Percentiles rank a stretch among this genome's conserved stretches.
These are phyloP conservation scores for Anthostomella pinea DNA, from an alignment of 2,329 filamentous ascomycete species.

Conservation along the genomic window DNA sequence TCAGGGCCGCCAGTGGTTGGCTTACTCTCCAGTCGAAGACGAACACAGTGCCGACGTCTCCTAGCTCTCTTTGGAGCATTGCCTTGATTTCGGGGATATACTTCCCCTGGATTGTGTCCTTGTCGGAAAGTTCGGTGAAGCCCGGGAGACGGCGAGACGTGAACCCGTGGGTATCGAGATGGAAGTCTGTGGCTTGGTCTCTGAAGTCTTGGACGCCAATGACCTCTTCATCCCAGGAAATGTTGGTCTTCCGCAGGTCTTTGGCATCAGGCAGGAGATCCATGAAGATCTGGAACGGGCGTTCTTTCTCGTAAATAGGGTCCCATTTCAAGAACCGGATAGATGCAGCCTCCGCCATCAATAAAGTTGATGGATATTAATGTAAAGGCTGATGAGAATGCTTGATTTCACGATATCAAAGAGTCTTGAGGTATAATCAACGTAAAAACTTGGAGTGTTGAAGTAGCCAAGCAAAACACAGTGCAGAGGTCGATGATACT, in stretches of 20 bases:
- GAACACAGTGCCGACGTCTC: slow-evolving; percentile 6
- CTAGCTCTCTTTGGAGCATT: slow-evolving; percentile 5
- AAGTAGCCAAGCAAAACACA: no score
- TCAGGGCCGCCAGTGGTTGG: background rate
- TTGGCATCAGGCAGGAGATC: slow-evolving; percentile 5
- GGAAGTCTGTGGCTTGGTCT: slow-evolving; percentile 1
- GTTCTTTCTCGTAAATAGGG: slow-evolving; percentile 8
- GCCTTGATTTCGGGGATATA: slow-evolving; percentile 8
- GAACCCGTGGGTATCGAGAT: slow-evolving; percentile 10
- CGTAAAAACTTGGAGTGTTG: no score
- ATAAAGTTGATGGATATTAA: background rate
- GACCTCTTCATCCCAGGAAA: slow-evolving; percentile 4
- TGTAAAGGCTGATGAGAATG: no score
- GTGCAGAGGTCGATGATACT: no score
- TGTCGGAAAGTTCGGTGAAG: slow-evolving; percentile 1
- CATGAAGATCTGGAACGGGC: slow-evolving; percentile 10
- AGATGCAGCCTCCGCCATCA: background rate
- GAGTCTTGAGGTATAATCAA: no score
- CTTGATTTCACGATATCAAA: no score
- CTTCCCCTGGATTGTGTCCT: slow-evolving; percentile 3
- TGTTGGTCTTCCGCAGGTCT: slow-evolving; percentile 6
- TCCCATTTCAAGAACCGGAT: slow-evolving; percentile 10
- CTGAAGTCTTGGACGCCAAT: slow-evolving; percentile 6
- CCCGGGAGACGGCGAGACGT: slow-evolving; percentile 2
- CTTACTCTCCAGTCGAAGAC: slow-evolving; percentile 9